phyloP scores from a whole-genome alignment of 2,329 filamentous ascomycete genomes.

The Colletotrichum filicis region DNA sequence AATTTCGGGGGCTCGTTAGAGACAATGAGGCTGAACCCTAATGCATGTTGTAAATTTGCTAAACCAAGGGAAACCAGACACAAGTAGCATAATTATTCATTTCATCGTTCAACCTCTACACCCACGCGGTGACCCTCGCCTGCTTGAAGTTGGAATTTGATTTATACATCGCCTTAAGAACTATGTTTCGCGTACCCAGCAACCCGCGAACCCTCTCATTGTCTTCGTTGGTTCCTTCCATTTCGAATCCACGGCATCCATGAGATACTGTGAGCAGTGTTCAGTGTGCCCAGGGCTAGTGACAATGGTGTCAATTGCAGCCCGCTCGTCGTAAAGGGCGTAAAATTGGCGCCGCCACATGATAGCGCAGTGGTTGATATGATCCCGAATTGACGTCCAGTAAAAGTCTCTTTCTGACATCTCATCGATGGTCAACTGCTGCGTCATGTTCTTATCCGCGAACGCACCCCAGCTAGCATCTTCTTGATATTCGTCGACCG shows the following conservation, averaged over 20 bases:
- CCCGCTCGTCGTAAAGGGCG: constrained; percentile 38
- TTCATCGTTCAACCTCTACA: too few relatives aligned
- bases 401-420: constrained; percentile 39
- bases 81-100: too few relatives aligned
- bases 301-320: constrained; percentile 38
- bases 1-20: too few relatives aligned
- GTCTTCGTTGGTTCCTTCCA: constrained; percentile 36
- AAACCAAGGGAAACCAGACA: too few relatives aligned
- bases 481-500: constrained; percentile 40
- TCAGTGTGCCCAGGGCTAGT: constrained; percentile 40
- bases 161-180: neutral
- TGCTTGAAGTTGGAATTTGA: too few relatives aligned
- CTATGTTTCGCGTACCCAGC: constrained; percentile 21
- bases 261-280: constrained; percentile 42
- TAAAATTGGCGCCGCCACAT: constrained; percentile 42
- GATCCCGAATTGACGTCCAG: constrained; percentile 39
- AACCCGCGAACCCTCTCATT: constrained; percentile 29
- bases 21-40: too few relatives aligned
- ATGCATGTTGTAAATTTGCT: too few relatives aligned
- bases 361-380: constrained; percentile 42
- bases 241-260: constrained; percentile 38
- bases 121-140: too few relatives aligned
- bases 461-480: constrained; percentile 40
- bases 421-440: constrained; percentile 34
- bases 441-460: constrained; percentile 39